phyloP scores from a whole-genome alignment of 768 basidiomycete species.

The Boletus sp. region DNA sequence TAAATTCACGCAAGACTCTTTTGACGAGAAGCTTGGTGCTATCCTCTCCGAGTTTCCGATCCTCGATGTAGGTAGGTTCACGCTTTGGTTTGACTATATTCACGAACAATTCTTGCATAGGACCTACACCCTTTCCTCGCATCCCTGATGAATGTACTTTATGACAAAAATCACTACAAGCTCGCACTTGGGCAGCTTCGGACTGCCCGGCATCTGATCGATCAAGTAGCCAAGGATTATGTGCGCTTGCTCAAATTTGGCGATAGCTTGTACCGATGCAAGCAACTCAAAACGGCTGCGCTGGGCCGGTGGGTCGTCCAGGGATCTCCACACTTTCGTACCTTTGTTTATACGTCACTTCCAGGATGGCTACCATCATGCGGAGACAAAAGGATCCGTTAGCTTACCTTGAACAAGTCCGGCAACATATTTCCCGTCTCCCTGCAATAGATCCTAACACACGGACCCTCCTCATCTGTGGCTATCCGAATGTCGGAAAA shows the following conservation, averaged over 20 bases:
- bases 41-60: constrained; percentile 97
- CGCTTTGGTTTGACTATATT: not conserved
- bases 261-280: constrained; percentile 95
- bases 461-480: constrained; percentile 94
- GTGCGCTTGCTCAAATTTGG: constrained; percentile 96
- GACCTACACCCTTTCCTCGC: constrained; percentile 96
- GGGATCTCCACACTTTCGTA: not conserved
- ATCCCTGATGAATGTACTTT: constrained; percentile 95
- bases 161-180: constrained; percentile 99
- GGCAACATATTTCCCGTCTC: constrained; percentile 98
- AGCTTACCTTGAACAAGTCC: constrained; percentile 97
- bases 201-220: constrained; percentile 93
- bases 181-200: constrained; percentile 96
- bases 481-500: constrained; percentile 99
- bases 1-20: constrained; percentile 96
- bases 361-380: constrained; percentile 98
- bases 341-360: not conserved
- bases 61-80: constrained; percentile 82
- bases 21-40: constrained; percentile 91
- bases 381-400: constrained; percentile 96
- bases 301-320: constrained; percentile 76
- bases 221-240: constrained; percentile 97
- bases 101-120: constrained; percentile 28
- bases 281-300: constrained; percentile 96
- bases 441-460: constrained; percentile 98